Base-by-base conservation (phyloP, 2,329 filamentous ascomycete genomes). In the Exophiala calicioides region DNA sequence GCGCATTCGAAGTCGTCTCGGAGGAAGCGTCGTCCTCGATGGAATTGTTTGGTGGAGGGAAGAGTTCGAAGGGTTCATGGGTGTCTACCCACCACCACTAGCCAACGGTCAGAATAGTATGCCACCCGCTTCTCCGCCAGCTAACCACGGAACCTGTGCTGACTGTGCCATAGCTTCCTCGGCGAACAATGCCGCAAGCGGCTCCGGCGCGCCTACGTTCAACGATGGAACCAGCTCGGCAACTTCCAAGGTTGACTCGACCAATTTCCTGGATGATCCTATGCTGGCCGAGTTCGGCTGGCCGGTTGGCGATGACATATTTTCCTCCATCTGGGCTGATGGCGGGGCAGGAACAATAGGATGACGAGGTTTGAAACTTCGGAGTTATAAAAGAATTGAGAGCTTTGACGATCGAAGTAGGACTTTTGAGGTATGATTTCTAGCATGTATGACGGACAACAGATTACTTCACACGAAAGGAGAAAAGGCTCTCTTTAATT, bases 21-120 rank as follows among this genome's bases (percentile, higher is more conserved):
- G 60, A 0, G 57, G 68, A 5, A 67, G 68, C 44, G 59, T 62
- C 6, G 58, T 70, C 4, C 53, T 71, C 13, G 69, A 72, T 52
- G 54, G 62, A 8, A 60, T 70, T 16, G 69, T 68, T 60, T 71
- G 69, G 69, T 72, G 68, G 67, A 62, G 68, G 5, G 69, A 71
- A 35, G 69, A 71, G 41, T 68, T 64, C 41, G 68, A 51, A 15
- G 41, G 41, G 1, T 41, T 43, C 9, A 48, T 47, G 42, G 52
- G 52, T 3, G 32, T 55, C 13, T 55, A 53, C 19, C 48, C 50
- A 12, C 49, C 52, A 5, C 52, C 52, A 8, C 37, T 55, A 9
- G 19, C 15, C n/a, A 47, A 54, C 13, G 26, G 24, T 33, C 47
- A 36, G 12, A 48, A 33, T 31, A 41, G 51, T 53, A 42, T 34